Evolutionary conservation across 768 basidiomycete species (phyloP).

Genomic region (Boletus rex-veris): DNA sequence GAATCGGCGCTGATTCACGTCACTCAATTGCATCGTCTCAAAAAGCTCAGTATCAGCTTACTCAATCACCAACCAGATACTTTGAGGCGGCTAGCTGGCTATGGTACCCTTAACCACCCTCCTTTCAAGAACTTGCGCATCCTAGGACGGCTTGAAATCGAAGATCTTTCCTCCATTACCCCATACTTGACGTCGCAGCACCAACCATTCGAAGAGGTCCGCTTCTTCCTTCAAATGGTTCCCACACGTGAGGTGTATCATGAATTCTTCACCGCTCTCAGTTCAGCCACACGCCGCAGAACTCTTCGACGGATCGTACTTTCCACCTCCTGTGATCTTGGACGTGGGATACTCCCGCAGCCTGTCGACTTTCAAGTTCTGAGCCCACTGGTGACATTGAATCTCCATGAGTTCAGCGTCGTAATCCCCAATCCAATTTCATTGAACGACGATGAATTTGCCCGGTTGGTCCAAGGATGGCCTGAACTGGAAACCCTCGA

Average conservation of each 20-base stretch:
- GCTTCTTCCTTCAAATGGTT: neutral
- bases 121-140: slow-evolving; percentile 9
- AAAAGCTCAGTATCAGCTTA: neutral
- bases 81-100: neutral
- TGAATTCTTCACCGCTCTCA: slow-evolving; percentile 1
- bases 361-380: neutral
- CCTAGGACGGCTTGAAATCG: neutral
- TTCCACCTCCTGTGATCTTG: neutral
- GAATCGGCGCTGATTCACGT: slow-evolving; percentile 2
- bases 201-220: slow-evolving; percentile 7
- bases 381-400: slow-evolving; percentile 2
- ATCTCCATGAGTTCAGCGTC: neutral
- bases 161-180: slow-evolving; percentile 3
- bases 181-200: slow-evolving; percentile 2
- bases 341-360: too few relatives aligned
- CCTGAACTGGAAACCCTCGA: slow-evolving; percentile 1
- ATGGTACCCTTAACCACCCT: neutral
- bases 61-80: neutral
- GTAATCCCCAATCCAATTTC: neutral
- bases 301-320: slow-evolving; percentile 1
- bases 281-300: neutral
- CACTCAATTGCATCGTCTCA: neutral
- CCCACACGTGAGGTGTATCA: neutral
- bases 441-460: slow-evolving; percentile 6
- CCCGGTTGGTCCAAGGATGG: neutral